Conservation (phyloP, 176 grass and related monocot species). For the Sorghum bicolor region Sorghum_bicolor_NCBIv3 NC_012877.2:48458001-48458500, state of each 20-base stretch:
- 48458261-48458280: constrained; percentile 38
- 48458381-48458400: neutral
- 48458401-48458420: neutral
- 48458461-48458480: neutral
- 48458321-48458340: neutral
- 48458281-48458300: neutral
- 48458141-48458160: constrained; percentile 55
- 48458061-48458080: constrained; percentile 83
- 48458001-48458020: constrained; percentile 29
- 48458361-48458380: neutral
- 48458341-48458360: neutral
- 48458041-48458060: constrained; percentile 85
- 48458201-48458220: constrained; percentile 94
- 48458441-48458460: neutral
- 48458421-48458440: neutral
- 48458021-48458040: constrained; percentile 81
- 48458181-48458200: constrained; percentile 82
- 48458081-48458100: neutral
- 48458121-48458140: constrained; percentile 15
- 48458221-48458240: constrained; percentile 70
- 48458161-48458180: constrained; percentile 70
- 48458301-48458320: constrained; percentile 28
- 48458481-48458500: too few species aligned
- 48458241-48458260: constrained; percentile 96
- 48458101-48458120: constrained; percentile 37